Conservation (phyloP, 148 eudicot species). For the Spergularia bocconei region DNA sequence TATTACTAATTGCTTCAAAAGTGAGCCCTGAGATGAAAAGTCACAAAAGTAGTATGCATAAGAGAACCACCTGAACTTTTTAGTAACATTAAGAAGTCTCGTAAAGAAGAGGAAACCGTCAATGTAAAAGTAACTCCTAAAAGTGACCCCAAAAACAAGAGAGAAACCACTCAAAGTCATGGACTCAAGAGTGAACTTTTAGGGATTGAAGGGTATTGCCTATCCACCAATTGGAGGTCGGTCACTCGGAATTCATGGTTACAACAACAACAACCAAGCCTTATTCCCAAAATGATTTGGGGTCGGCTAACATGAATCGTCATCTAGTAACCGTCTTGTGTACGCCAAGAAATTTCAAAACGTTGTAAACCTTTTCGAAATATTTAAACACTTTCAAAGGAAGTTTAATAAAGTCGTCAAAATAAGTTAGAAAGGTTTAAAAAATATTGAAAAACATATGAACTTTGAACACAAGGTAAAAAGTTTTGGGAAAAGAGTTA, state of each 20-base stretch:
- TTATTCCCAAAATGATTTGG: no score
- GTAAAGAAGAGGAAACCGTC: background rate
- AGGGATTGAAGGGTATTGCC: background rate
- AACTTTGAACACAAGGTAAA: no score
- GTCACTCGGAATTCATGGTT: background rate
- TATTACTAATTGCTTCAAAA: constrained; percentile 84
- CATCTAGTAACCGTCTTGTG: no score
- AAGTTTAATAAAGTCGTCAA: no score
- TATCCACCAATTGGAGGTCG: background rate
- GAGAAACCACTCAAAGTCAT: background rate
- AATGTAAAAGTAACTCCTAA: background rate
- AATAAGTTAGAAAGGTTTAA: background rate
- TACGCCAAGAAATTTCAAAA: no score
- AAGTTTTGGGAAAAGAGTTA: no score
- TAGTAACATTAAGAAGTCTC: background rate
- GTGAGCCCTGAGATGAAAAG: constrained; percentile 68
- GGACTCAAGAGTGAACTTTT: background rate
- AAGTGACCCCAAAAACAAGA: background rate
- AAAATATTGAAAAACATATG: no score
- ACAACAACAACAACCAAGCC: no score
- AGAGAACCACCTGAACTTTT: no score
- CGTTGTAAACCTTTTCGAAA: no score
- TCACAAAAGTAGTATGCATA: background rate
- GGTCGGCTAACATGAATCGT: no score
- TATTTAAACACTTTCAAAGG: no score